A percentile compares a stretch with the other conserved stretches of the same genome.
phyloP scores from a whole-genome alignment of 2,329 filamentous ascomycete species.

The Pseudopyricularia cyperi region DNA sequence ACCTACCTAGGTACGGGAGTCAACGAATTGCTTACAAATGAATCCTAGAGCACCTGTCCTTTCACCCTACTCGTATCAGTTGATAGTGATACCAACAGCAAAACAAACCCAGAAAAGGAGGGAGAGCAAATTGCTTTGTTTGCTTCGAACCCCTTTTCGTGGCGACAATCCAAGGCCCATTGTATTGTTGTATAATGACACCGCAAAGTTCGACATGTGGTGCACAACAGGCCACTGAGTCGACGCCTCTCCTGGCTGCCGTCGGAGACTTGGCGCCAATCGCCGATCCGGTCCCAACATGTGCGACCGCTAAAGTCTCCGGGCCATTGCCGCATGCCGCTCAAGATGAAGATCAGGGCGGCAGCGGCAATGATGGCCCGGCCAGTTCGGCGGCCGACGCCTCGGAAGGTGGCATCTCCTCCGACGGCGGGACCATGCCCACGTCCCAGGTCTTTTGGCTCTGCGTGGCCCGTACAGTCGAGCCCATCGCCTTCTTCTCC shows the following conservation, averaged over 20 bases:
- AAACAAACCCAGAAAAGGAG: too few relatives aligned
- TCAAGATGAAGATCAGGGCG: background rate
- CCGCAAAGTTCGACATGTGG: background rate
- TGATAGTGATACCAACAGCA: too few relatives aligned
- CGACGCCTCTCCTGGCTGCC: background rate
- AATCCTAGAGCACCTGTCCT: too few relatives aligned
- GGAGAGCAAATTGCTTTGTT: too few relatives aligned
- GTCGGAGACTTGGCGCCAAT: background rate
- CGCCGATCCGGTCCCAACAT: background rate
- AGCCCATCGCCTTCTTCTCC: slow-evolving; percentile 72
- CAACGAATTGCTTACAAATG: too few relatives aligned
- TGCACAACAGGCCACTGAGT: background rate
- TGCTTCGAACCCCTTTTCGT: background rate
- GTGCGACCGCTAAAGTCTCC: background rate
- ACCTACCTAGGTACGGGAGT: too few relatives aligned
- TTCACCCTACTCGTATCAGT: too few relatives aligned
- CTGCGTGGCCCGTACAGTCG: slow-evolving; percentile 59
- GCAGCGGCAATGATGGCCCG: background rate
- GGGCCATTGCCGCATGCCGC: background rate
- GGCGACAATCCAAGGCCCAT: background rate
- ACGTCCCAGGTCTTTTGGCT: slow-evolving; percentile 55
- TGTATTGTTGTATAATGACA: background rate
- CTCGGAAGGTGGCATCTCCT: slow-evolving; percentile 4
- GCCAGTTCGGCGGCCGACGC: background rate
- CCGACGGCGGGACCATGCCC: slow-evolving; percentile 31